A percentile compares a stretch with the other conserved stretches of the same genome.
phyloP scores from a whole-genome alignment of 148 eudicot species.

The Rhododendron henanense region DNA sequence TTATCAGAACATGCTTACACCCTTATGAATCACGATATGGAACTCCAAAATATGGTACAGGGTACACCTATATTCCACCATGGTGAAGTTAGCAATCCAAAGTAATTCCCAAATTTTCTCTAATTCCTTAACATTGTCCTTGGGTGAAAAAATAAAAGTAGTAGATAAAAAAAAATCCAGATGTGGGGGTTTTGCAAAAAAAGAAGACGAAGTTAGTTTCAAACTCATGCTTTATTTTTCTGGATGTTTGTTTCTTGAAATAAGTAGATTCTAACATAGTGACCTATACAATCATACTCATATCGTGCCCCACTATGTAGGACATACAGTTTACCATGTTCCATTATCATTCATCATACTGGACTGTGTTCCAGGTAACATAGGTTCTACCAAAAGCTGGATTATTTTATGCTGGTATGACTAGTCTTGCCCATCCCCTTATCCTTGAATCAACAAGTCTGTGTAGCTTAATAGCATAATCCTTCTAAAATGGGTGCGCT shows the following conservation, averaged over 20 bases:
- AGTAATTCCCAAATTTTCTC: not conserved
- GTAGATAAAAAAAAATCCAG: not conserved
- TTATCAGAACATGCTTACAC: not conserved
- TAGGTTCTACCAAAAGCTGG: not conserved
- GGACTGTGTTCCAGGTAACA: not conserved
- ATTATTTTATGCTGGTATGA: not conserved
- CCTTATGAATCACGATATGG: not conserved
- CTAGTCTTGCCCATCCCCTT: not conserved
- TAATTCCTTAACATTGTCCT: not conserved
- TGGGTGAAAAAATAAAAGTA: not conserved
- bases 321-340: not conserved
- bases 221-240: not conserved
- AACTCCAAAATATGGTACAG: not conserved
- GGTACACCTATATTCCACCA: not conserved
- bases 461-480: not conserved
- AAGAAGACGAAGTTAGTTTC: not conserved
- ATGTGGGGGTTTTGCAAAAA: not conserved
- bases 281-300: not conserved
- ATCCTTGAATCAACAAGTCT: not conserved
- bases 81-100: not conserved
- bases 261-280: not conserved
- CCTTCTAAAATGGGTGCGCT: not conserved
- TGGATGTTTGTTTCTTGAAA: not conserved
- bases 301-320: not conserved
- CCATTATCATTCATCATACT: not conserved